A percentile compares a stretch with the other conserved stretches of the same genome.
phyloP scores from a whole-genome alignment of 2,329 filamentous ascomycete species.

The Trematosphaeria pertusa region DNA sequence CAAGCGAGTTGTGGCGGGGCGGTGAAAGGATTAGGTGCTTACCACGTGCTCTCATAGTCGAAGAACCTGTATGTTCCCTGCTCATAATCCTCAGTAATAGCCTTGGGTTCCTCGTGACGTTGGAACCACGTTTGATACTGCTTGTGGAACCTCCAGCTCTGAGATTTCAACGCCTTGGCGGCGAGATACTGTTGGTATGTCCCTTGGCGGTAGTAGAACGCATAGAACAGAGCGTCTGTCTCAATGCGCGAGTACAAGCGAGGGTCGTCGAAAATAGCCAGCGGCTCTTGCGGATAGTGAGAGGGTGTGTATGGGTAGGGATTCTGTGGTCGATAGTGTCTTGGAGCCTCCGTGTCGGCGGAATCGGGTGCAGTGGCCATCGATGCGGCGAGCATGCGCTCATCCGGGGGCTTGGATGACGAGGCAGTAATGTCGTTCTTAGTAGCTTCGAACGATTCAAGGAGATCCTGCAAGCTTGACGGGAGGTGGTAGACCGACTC shows the following conservation, averaged over 20 bases:
- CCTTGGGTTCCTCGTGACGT: slow-evolving; percentile 96
- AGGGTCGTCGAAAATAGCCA: slow-evolving; percentile 90
- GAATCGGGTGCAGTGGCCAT: slow-evolving; percentile 76
- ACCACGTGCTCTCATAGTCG: slow-evolving; percentile 99
- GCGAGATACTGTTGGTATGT: slow-evolving; percentile 95
- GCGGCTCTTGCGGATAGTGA: slow-evolving; percentile 91
- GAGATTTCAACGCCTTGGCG: slow-evolving; percentile 95
- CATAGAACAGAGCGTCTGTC: slow-evolving; percentile 95
- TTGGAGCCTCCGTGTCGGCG: slow-evolving; percentile 80
- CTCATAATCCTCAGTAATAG: slow-evolving; percentile 97
- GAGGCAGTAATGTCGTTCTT: slow-evolving; percentile 71
- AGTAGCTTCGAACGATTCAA: slow-evolving; percentile 87
- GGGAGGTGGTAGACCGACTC: slow-evolving; percentile 95
- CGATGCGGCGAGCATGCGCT: slow-evolving; percentile 78
- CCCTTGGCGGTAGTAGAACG: slow-evolving; percentile 98
- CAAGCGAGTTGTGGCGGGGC: background rate
- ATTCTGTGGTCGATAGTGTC: slow-evolving; percentile 82
- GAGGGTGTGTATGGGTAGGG: slow-evolving; percentile 76
- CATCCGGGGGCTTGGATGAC: slow-evolving; percentile 67
- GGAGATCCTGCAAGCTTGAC: slow-evolving; percentile 83
- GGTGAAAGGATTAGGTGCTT: slow-evolving; percentile 28
- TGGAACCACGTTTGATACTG: slow-evolving; percentile 99
- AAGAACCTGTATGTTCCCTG: slow-evolving; percentile 99
- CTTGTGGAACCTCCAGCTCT: slow-evolving; percentile 99
- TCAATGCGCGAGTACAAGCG: slow-evolving; percentile 88